Evolutionary conservation across 2,329 filamentous ascomycete species (phyloP).

Genomic region (Teratosphaeria zuluensis): DNA sequence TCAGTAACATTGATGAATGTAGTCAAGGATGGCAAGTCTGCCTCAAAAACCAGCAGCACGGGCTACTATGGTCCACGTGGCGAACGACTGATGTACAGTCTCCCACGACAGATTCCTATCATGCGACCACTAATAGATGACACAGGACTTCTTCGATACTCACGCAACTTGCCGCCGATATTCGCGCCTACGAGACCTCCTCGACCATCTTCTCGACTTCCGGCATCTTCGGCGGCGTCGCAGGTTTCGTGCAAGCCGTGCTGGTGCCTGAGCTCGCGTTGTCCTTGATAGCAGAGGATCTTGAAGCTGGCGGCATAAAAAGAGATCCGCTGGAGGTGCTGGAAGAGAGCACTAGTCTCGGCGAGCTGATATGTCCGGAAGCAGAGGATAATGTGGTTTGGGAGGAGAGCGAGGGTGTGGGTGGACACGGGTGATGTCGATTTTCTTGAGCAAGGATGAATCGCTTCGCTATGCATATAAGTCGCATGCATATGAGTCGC

Average conservation of each 20-base stretch:
- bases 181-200: conserved; percentile 18
- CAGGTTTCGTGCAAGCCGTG: conserved; percentile 27
- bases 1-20: neutral
- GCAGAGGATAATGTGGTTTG: neutral
- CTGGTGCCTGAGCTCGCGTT: conserved; percentile 29
- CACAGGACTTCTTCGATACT: conserved; percentile 25
- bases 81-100: conserved; percentile 24
- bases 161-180: conserved; percentile 14
- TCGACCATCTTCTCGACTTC: conserved; percentile 23
- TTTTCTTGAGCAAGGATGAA: neutral
- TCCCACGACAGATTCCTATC: neutral
- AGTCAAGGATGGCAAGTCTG: conserved; percentile 5
- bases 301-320: conserved; percentile 13
- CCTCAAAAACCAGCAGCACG: conserved; percentile 4
- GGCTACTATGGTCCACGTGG: conserved; percentile 29
- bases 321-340: conserved; percentile 1
- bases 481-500: no score
- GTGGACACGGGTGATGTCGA: neutral
- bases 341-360: conserved; percentile 4
- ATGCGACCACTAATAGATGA: conserved; percentile 1
- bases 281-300: conserved; percentile 26
- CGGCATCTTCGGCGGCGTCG: conserved; percentile 25
- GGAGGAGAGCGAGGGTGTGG: neutral
- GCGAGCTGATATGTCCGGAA: conserved; percentile 2
- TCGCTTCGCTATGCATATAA: neutral